Evolutionary conservation across 2,329 filamentous ascomycete species (phyloP), one percentile per base, ranked within the genome.

Genomic region (Aphanoascus verrucosus): DNA sequence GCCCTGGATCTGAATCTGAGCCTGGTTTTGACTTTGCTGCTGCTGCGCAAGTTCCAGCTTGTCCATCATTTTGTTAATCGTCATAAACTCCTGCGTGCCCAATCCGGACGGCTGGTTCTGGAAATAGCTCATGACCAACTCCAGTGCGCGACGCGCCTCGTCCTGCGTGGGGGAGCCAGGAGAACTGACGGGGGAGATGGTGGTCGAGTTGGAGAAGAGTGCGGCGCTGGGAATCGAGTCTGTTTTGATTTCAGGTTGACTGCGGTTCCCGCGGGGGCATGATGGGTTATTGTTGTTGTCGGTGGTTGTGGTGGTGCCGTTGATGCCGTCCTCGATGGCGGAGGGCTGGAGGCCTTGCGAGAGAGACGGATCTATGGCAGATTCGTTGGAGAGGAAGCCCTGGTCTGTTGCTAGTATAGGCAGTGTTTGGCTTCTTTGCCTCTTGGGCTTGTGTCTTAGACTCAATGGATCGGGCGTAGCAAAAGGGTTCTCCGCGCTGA

Each of bases 351-450:
- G 59, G 38, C 67, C 66, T 37, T 65, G 64, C 37, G 70, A 65
- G 37, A 69, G 66, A 5, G 71, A 63, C 14, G 75, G 71, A 44
- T 82, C 79, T n/a, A 74, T 72, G 1, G 73, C 71, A 28, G 23
- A 28, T 45, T 74, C 69, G 23, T 74, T 73, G 35, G 75, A 74
- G 57, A 79, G 73, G 61, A 78, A 77, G 15, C 58, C 63, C 31
- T 79, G 74, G 59, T 83, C 74, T 32, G 69, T 58, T 44, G 63
- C 60, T 41, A 88, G 72, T 43, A 84, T 82, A 1, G 89, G 88
- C 58, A 94, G 89, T 0, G 88, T 94, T 67, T 94, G 88, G 66
- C 87, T 93, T 63, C 88, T 79, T n/a, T 86, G 87, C 53, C 88
- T 79, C 61, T 85, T 84, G 59, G 84, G 82, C 51, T 74, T 71